Evolutionary conservation across 2,329 filamentous ascomycete species (phyloP).

Genomic region (Fusarium sulawesiense): DNA sequence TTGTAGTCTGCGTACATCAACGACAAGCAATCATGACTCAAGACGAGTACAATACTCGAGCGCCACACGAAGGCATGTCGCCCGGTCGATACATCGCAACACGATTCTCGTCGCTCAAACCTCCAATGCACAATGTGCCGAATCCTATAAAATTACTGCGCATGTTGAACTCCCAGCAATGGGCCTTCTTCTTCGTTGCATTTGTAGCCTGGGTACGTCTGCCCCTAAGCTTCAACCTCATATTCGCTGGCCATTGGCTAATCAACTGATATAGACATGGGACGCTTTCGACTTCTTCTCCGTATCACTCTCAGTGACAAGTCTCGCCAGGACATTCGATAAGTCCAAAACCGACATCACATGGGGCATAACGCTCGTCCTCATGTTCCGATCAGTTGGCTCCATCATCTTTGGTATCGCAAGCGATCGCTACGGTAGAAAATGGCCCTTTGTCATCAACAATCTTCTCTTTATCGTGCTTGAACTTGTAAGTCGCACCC

Average conservation of each 20-base stretch:
- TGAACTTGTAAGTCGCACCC: constrained; percentile 67
- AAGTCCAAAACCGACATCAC: constrained; percentile 68
- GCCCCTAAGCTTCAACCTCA: too few relatives aligned
- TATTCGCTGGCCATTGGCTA: not conserved
- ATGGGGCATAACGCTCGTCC: constrained; percentile 72
- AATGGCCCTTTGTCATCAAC: constrained; percentile 81
- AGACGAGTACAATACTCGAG: constrained; percentile 49
- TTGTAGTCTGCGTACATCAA: not conserved
- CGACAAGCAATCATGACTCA: constrained; percentile 35
- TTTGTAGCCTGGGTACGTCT: constrained; percentile 67
- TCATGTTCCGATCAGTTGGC: constrained; percentile 70
- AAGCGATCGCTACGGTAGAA: constrained; percentile 67
- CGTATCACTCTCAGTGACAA: constrained; percentile 68
- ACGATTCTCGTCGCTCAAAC: constrained; percentile 67
- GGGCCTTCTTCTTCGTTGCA: constrained; percentile 66
- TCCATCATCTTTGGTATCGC: constrained; percentile 66
- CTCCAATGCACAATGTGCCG: constrained; percentile 64
- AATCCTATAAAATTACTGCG: constrained; percentile 64
- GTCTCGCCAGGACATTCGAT: constrained; percentile 64
- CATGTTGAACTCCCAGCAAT: constrained; percentile 62
- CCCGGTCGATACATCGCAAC: constrained; percentile 60
- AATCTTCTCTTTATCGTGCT: constrained; percentile 78
- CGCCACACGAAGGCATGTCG: constrained; percentile 64
- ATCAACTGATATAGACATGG: constrained; percentile 59
- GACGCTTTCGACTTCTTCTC: constrained; percentile 76